Conservation (phyloP, 1,284 basidiomycete species). For the Puccinia novopanici region DNA sequence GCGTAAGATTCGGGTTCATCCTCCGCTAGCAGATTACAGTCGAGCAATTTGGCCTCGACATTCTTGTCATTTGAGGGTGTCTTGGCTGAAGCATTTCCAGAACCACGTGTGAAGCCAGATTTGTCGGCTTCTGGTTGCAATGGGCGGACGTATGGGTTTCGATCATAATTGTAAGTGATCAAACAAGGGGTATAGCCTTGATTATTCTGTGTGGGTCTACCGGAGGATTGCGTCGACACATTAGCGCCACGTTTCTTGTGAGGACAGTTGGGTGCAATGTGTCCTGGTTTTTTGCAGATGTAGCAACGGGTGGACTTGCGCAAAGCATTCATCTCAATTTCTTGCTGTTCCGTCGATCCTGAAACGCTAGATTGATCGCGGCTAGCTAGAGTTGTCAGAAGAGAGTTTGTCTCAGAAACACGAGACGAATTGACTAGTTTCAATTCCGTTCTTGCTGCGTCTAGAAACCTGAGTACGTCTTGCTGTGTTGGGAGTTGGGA, state of each 20-base stretch:
- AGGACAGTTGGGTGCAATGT: background rate
- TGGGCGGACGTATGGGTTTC: background rate
- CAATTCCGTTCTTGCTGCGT: too few relatives aligned
- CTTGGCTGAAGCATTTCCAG: background rate
- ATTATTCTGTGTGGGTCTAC: background rate
- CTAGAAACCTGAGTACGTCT: background rate
- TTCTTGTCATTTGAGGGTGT: background rate
- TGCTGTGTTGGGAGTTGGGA: background rate
- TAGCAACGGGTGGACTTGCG: background rate
- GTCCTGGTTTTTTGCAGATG: constrained; percentile 8
- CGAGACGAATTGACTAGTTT: background rate
- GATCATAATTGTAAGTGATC: background rate
- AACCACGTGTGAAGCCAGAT: too few relatives aligned
- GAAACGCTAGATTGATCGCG: too few relatives aligned
- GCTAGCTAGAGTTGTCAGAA: background rate
- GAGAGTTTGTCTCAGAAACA: background rate
- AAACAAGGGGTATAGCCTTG: background rate
- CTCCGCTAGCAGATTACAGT: background rate
- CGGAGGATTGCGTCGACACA: background rate
- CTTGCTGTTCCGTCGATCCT: background rate
- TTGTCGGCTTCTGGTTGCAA: background rate
- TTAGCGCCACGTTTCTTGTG: background rate
- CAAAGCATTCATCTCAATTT: background rate
- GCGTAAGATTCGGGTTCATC: background rate
- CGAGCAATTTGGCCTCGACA: background rate